A percentile compares a stretch with the other conserved stretches of the same genome.
Evolutionary conservation across 1,284 basidiomycete genomes (phyloP).

Genomic region (Sutorius eximius): DNA sequence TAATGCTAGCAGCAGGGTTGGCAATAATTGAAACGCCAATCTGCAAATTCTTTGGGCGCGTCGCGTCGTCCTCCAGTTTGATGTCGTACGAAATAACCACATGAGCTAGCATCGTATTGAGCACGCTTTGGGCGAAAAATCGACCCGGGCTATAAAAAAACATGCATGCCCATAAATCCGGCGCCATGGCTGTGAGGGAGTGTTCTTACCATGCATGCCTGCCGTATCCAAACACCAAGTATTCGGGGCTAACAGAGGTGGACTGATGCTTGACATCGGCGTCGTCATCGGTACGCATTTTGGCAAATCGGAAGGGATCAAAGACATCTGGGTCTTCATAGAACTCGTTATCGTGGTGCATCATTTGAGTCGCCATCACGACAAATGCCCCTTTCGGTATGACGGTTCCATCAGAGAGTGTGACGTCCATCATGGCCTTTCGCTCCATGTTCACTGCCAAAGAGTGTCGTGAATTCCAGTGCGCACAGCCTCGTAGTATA

Average conservation of each 20-base stretch:
- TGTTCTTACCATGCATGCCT: conserved; percentile 20
- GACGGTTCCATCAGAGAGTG: too few species aligned
- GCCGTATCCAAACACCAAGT: conserved; percentile 19
- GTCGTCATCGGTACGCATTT: conserved; percentile 8
- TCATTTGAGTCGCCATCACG: conserved; percentile 20
- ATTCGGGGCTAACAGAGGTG: conserved; percentile 8
- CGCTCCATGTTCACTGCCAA: too few species aligned
- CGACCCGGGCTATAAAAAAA: conserved; percentile 29
- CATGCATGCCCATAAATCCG: not conserved
- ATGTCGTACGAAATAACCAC: conserved; percentile 32
- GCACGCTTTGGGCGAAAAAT: conserved; percentile 30
- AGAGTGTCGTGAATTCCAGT: too few species aligned
- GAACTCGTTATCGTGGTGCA: conserved; percentile 27
- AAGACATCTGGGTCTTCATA: conserved; percentile 31
- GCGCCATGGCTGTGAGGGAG: not conserved
- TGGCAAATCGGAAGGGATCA: conserved; percentile 35
- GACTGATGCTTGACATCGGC: conserved; percentile 18
- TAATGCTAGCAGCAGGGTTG: conserved; percentile 1
- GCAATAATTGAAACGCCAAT: not conserved
- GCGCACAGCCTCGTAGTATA: conserved; percentile 1
- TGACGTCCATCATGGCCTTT: too few species aligned
- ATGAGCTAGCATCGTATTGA: conserved; percentile 34
- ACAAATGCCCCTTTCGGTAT: conserved; percentile 10
- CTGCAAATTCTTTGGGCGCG: conserved; percentile 21
- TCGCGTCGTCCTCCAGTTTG: conserved; percentile 25